Conservation (phyloP, 805 yeast genomes). For the Wickerhamomyces sydowiorum region DNA sequence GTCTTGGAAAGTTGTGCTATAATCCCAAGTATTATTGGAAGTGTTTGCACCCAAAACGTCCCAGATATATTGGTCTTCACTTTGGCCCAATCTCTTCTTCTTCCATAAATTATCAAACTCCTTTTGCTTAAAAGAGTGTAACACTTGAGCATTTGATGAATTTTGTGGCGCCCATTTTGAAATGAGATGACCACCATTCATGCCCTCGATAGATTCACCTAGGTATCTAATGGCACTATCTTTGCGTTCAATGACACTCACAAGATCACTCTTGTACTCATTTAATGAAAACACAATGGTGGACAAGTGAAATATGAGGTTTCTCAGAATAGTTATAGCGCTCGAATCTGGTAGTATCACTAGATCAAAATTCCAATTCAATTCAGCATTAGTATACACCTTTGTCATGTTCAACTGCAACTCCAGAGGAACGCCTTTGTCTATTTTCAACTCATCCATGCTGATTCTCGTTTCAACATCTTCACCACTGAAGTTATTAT, state of each 20-base stretch:
- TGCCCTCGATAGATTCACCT: constrained; percentile 21
- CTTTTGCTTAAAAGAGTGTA: constrained; percentile 13
- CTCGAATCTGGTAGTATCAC: constrained; percentile 16
- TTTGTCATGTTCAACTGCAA: constrained; percentile 11
- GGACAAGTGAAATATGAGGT: constrained; percentile 16
- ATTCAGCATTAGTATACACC: constrained; percentile 4
- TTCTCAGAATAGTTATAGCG: constrained; percentile 16
- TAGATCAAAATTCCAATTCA: constrained; percentile 19
- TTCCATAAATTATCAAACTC: constrained; percentile 16
- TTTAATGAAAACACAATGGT: constrained; percentile 14
- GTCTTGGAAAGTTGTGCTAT: constrained; percentile 10
- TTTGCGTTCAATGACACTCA: constrained; percentile 19
- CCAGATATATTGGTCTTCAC: constrained; percentile 18
- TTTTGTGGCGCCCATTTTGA: constrained; percentile 28
- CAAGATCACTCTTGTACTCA: constrained; percentile 15
- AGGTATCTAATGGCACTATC: constrained; percentile 27
- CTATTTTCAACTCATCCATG: constrained; percentile 9
- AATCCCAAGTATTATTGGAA: constrained; percentile 6
- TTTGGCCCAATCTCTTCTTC: constrained; percentile 3
- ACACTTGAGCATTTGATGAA: constrained; percentile 20
- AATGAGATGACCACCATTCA: constrained; percentile 17
- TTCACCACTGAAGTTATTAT: constrained; percentile 6
- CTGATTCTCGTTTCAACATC: constrained; percentile 4
- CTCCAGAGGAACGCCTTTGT: constrained; percentile 14
- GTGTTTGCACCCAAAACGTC: constrained; percentile 10